Evolutionary conservation across 2,329 filamentous ascomycete species (phyloP), one percentile per base, ranked within the genome.

Genomic region (Leptographium lundbergii): DNA sequence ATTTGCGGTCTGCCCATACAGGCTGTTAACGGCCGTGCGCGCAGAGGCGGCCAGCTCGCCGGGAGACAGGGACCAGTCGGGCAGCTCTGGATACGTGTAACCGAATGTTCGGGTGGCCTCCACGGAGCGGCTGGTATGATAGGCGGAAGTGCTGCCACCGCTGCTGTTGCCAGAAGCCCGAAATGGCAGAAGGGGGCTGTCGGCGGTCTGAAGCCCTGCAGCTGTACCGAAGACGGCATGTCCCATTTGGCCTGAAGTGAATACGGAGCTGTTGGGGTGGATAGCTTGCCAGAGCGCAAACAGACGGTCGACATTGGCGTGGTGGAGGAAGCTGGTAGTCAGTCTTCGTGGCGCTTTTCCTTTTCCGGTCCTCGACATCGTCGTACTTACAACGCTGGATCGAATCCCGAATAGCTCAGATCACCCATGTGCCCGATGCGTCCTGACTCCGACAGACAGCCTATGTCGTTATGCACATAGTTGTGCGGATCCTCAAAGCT

Each of bases 11-110:
- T 57, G 55, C 1, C 69, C 68, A 64, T 78, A 79, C 4, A 91
- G 69, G 0, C 70, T 75, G 60, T 81, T 76, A 14, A 88, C 78
- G 7, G 83, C 79, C 0, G 81, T 77, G 45, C 81, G 78, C 36
- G 89, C 75, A 64, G 86, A 85, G 60, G 79, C 78, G 36, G 77
- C 75, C 52, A 89, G 69, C 64, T 84, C 75, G 60, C 82, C 76
- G 1, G 80, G 72, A 3, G 77, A 77, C 70, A 83, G 55, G 9
- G 74, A 77, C 62, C 81, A 80, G 65, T 71, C 69, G 59, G 68
- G 61, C 32, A 77, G 67, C 60, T 74, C 72, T 2, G 68, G 69
- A 62, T 75, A 75, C 5, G 70, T 73, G 65, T 77, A 75, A 24
- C 74, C 73, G 58, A 75, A 72, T 9, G 52, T 65, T 25, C 69